Percentiles rank a stretch among this genome's conserved stretches.
Conservation (phyloP, 306 rosid species). For the Dalbergia oliveri region DNA sequence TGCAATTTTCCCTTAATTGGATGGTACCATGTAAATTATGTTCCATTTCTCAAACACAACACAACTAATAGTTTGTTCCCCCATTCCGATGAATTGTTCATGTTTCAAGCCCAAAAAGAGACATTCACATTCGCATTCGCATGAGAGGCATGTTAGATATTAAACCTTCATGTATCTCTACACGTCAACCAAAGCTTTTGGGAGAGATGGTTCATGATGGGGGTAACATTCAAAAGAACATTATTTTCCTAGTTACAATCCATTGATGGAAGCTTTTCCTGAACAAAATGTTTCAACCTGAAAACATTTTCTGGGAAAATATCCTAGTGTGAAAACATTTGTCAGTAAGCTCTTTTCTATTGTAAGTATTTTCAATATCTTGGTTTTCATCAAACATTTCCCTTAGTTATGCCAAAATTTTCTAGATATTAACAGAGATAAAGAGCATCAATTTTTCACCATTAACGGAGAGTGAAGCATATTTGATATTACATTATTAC, state of each 20-base stretch:
- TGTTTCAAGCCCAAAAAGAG: no score
- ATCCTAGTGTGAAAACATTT: conserved; percentile 5
- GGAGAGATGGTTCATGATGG: no score
- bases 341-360: not conserved
- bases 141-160: no score
- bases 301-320: not conserved
- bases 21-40: no score
- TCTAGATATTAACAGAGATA: conserved; percentile 16
- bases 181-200: no score
- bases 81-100: no score
- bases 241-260: not conserved
- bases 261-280: conserved; percentile 3
- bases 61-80: no score
- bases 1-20: no score
- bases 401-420: not conserved
- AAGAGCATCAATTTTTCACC: conserved; percentile 12
- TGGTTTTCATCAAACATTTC: not conserved
- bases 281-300: not conserved
- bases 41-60: no score
- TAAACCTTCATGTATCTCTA: no score
- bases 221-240: not conserved
- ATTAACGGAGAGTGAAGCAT: conserved; percentile 12
- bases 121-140: no score
- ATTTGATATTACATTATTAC: conserved; percentile 74
- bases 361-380: not conserved